Evolutionary conservation across 805 yeast genomes (phyloP).

Genomic region (Ogataea philodendri): DNA sequence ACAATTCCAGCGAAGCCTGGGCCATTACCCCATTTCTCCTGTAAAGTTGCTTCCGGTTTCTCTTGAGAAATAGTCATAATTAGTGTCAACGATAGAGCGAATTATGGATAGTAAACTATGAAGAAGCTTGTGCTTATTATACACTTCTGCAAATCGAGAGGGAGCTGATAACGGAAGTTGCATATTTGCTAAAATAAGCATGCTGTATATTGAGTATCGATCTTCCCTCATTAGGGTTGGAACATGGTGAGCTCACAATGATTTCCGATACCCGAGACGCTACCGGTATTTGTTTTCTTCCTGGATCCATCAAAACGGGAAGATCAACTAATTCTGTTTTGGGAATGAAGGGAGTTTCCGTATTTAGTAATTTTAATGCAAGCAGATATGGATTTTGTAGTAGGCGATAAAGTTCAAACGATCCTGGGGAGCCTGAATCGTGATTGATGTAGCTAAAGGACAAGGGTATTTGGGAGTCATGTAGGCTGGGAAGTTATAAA

Average conservation of each 20-base stretch:
- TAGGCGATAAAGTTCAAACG: neutral
- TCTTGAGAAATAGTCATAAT: conserved; percentile 1
- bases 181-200: conserved; percentile 1
- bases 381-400: conserved; percentile 1
- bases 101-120: neutral
- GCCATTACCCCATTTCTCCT: conserved; percentile 64
- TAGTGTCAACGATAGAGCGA: neutral
- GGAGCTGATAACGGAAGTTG: neutral
- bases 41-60: conserved; percentile 37
- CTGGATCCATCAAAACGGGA: neutral
- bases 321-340: conserved; percentile 1
- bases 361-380: neutral
- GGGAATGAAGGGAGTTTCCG: neutral
- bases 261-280: neutral
- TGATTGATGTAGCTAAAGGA: conserved; percentile 1
- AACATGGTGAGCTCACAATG: neutral
- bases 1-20: conserved; percentile 71
- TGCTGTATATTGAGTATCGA: neutral
- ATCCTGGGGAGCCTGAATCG: neutral
- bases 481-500: neutral
- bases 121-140: conserved; percentile 1
- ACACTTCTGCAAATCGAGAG: neutral
- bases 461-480: neutral
- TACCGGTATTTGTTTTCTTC: neutral
- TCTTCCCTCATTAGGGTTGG: neutral